These are phyloP conservation scores for Colletotrichum sp. DNA, from an alignment of 2,329 filamentous ascomycete species.

Conservation along the genomic window DNA sequence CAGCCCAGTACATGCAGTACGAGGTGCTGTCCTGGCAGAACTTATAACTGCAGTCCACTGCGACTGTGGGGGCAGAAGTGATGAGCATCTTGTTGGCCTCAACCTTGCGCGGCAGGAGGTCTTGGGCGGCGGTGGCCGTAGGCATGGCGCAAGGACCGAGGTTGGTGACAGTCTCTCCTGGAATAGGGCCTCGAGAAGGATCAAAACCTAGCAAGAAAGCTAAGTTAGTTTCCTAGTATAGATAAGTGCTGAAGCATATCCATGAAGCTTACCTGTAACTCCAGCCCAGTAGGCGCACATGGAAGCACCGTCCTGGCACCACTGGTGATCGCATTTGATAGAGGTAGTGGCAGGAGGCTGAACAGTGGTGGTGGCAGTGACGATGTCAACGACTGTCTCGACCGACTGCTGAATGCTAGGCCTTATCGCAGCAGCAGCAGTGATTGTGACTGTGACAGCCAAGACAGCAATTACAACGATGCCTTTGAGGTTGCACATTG, in stretches of 20 bases:
- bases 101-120: neutral
- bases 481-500: neutral
- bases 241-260: neutral
- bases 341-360: neutral
- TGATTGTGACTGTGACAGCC: neutral
- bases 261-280: constrained; percentile 21
- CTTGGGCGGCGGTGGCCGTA: neutral
- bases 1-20: constrained; percentile 45
- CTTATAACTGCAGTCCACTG: constrained; percentile 35
- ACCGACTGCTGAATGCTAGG: neutral
- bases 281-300: constrained; percentile 35
- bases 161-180: constrained; percentile 31
- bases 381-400: neutral
- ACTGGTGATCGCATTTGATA: constrained; percentile 28
- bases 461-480: neutral
- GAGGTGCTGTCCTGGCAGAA: constrained; percentile 26
- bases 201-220: constrained; percentile 25
- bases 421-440: neutral
- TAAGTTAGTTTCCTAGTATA: neutral
- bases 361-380: neutral
- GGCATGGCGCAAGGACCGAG: neutral
- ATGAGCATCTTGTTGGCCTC: neutral
- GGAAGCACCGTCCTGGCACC: constrained; percentile 26
- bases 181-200: constrained; percentile 27
- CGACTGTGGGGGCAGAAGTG: constrained; percentile 8